Base-by-base conservation (phyloP, 1,139 yeast genomes). In the Candida glucosophila region DNA sequence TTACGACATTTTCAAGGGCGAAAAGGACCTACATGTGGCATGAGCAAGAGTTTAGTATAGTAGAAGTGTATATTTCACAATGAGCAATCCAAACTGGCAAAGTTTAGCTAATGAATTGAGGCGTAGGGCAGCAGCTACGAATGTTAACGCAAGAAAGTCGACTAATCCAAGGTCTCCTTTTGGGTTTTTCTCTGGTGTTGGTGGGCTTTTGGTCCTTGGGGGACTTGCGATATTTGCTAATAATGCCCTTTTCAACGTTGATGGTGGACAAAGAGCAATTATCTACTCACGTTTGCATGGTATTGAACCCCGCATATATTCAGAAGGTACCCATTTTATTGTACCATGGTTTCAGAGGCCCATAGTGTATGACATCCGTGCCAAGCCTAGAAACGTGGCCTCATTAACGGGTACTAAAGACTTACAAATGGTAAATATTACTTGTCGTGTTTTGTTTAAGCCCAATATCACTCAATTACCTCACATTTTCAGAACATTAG, bases 261-360 rank as follows among this genome's bases (percentile, higher is more conserved):
- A 90, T 52, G 99, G 99, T 73, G 99, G 99, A 56, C 97, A 90
- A 57, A 72, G 99, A 52, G 99, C 96, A 15, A 86, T 90, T 44
- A 72, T 90, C 22, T 90, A 90, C 55, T 85, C 94, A 18, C 77
- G 99, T 50, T 32, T 86, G 23, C 71, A 75, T 27, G 99, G 99
- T 51, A 77, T 90, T 27, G 83, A 77, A 47, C 76, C 88, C n/a
- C 68, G 66, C 34, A 85, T 90, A 37, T 85, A 78, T 51, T 75
- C 74, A 25, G 99, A 90, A 65, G 99, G 99, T 41, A 90, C 98
- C 3, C 99, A 90, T 55, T 67, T 90, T 40, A 77, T 86, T 29
- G 58, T 90, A 37, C 99, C 99, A 22, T 88, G 97, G 92, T 60
- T 92, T 36, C 96, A 90, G 57, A 79, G 88, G 31, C 97, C 98